Conservation (phyloP, 2,329 filamentous ascomycete genomes). For the Lasiodiplodia sp. region DNA sequence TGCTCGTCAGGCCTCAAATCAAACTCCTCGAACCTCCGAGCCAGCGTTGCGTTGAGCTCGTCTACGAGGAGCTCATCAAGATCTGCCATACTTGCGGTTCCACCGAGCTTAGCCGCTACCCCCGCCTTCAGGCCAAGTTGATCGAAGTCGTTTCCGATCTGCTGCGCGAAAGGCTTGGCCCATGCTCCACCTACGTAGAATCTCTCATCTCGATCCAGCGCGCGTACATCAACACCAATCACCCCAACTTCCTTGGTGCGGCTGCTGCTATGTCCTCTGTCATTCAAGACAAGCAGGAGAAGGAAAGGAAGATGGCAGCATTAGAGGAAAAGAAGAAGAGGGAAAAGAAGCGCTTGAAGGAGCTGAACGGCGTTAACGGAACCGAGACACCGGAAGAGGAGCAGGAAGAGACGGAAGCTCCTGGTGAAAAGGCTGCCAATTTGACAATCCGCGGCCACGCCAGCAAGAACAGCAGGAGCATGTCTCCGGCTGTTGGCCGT, state of each 20-base stretch:
- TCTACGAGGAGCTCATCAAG: slow-evolving; percentile 99
- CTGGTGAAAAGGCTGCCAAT: slow-evolving; percentile 59
- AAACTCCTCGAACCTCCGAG: slow-evolving; percentile 94
- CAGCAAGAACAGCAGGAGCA: slow-evolving; percentile 72
- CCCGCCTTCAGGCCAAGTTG: slow-evolving; percentile 91
- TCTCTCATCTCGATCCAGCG: slow-evolving; percentile 96
- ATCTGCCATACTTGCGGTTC: slow-evolving; percentile 99
- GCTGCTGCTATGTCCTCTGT: slow-evolving; percentile 98
- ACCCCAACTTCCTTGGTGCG: slow-evolving; percentile 96
- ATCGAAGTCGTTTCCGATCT: slow-evolving; percentile 98
- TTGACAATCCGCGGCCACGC: slow-evolving; percentile 68
- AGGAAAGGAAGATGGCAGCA: slow-evolving; percentile 77
- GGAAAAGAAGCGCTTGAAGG: slow-evolving; percentile 82
- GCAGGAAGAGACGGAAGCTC: slow-evolving; percentile 63
- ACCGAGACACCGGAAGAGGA: slow-evolving; percentile 68
- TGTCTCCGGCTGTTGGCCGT: slow-evolving; percentile 78
- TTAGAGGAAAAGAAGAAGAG: slow-evolving; percentile 83
- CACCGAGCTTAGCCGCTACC: slow-evolving; percentile 89
- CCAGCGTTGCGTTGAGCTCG: slow-evolving; percentile 95
- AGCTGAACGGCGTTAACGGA: slow-evolving; percentile 79
- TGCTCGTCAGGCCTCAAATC: slow-evolving; percentile 97
- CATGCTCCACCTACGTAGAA: slow-evolving; percentile 89
- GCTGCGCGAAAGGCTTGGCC: slow-evolving; percentile 87
- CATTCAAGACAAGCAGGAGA: slow-evolving; percentile 92
- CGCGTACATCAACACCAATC: slow-evolving; percentile 99